phyloP scores from a whole-genome alignment of 176 grass and related monocot genomes.

The barley (Hordeum vulgare) region DNA sequence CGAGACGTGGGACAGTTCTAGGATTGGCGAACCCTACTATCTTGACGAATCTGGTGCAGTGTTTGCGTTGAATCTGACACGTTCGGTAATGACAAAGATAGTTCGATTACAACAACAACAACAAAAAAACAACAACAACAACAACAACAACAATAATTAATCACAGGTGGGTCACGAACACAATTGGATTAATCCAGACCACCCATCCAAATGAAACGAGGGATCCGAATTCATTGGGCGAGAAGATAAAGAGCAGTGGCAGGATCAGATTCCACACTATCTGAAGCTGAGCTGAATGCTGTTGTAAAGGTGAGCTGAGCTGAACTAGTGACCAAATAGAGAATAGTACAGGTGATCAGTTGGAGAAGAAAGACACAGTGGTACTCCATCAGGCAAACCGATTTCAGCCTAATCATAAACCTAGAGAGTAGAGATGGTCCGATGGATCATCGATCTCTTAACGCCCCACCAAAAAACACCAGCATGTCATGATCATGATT shows the following conservation, averaged over 20 bases:
- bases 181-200: background rate
- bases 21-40: background rate
- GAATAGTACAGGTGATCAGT: background rate
- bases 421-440: slow-evolving; percentile 18
- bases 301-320: background rate
- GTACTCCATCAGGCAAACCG: background rate
- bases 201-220: background rate
- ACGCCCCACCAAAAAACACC: background rate
- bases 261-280: slow-evolving; percentile 26
- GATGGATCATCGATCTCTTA: slow-evolving; percentile 8
- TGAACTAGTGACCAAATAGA: background rate
- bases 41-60: background rate
- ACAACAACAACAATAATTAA: background rate
- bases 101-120: background rate
- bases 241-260: slow-evolving; percentile 2
- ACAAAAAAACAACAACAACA: background rate
- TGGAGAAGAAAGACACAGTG: background rate
- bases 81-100: background rate
- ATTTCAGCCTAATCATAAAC: background rate
- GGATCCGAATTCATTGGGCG: background rate
- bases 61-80: background rate
- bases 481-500: background rate
- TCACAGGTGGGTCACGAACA: background rate
- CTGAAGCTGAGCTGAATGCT: slow-evolving; percentile 11
- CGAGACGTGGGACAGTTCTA: background rate